phyloP scores from a whole-genome alignment of 2,329 filamentous ascomycete species.

The Alternaria metachromatica region DNA sequence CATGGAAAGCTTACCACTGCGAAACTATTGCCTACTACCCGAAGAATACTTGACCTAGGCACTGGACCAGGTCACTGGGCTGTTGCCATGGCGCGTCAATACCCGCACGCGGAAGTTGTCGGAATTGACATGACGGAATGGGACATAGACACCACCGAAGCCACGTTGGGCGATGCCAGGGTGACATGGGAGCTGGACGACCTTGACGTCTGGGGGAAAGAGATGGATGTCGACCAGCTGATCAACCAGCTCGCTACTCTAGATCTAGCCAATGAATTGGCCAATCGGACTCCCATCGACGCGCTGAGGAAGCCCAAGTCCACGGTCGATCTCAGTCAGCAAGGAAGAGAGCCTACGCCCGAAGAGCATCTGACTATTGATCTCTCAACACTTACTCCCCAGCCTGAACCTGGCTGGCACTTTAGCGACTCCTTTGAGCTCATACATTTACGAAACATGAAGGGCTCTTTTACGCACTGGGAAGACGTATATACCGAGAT shows the following conservation, averaged over 20 bases:
- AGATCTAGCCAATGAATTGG: conserved; percentile 33
- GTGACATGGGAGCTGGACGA: conserved; percentile 50
- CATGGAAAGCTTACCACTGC: conserved; percentile 48
- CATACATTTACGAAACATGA: conserved; percentile 57
- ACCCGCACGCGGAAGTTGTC: conserved; percentile 56
- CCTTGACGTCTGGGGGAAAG: conserved; percentile 44
- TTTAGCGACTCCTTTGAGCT: conserved; percentile 58
- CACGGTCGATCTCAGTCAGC: background rate
- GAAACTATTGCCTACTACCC: conserved; percentile 29
- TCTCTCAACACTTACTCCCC: conserved; percentile 26
- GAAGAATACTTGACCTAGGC: conserved; percentile 51
- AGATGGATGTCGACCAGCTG: conserved; percentile 36
- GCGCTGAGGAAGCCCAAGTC: conserved; percentile 18
- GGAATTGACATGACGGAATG: conserved; percentile 58
- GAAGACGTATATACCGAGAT: conserved; percentile 54
- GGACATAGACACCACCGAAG: conserved; percentile 58
- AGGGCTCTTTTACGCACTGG: conserved; percentile 58
- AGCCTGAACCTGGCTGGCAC: conserved; percentile 51
- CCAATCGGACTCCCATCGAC: conserved; percentile 27
- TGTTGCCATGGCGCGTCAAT: conserved; percentile 53
- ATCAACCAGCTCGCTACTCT: conserved; percentile 28
- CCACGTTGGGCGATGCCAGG: conserved; percentile 32
- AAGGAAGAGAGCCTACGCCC: conserved; percentile 21
- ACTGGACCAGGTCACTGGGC: conserved; percentile 60
- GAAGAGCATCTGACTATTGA: conserved; percentile 32